phyloP scores from a whole-genome alignment of 129 eudicot genomes.

The Arctium minus region DNA sequence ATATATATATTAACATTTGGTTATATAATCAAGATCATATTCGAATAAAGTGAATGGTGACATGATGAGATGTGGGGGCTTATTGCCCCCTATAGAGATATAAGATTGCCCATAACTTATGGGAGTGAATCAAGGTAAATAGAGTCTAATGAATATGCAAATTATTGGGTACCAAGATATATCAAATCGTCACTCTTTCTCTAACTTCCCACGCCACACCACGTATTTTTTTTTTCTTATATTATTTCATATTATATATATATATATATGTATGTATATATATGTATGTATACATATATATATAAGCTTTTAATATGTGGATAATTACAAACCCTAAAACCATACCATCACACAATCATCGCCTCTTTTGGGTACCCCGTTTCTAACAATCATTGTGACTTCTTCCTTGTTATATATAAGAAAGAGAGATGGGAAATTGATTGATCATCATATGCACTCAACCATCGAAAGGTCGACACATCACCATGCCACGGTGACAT shows the following conservation, averaged over 20 bases:
- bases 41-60: not conserved
- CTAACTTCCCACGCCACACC: constrained; percentile 20
- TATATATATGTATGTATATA: not conserved
- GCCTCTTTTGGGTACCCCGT: not conserved
- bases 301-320: not conserved
- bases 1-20: not conserved
- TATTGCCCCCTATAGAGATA: not conserved
- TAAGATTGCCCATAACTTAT: constrained; percentile 32
- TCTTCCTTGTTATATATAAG: constrained; percentile 11
- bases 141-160: not conserved
- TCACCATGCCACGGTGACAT: constrained; percentile 19
- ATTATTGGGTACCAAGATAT: constrained; percentile 22
- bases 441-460: constrained; percentile 8
- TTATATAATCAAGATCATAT: not conserved
- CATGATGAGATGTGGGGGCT: not conserved
- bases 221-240: constrained; percentile 12
- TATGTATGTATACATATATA: not conserved
- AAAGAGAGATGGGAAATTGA: constrained; percentile 15
- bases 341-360: not conserved
- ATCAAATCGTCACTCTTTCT: constrained; percentile 30
- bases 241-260: not conserved
- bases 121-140: constrained; percentile 23
- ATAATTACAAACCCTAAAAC: constrained; percentile 2
- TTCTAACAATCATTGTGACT: constrained; percentile 32
- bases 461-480: constrained; percentile 19